Conservation (phyloP, 139 green algal genomes). For the Chlamydomonas sp. region DNA sequence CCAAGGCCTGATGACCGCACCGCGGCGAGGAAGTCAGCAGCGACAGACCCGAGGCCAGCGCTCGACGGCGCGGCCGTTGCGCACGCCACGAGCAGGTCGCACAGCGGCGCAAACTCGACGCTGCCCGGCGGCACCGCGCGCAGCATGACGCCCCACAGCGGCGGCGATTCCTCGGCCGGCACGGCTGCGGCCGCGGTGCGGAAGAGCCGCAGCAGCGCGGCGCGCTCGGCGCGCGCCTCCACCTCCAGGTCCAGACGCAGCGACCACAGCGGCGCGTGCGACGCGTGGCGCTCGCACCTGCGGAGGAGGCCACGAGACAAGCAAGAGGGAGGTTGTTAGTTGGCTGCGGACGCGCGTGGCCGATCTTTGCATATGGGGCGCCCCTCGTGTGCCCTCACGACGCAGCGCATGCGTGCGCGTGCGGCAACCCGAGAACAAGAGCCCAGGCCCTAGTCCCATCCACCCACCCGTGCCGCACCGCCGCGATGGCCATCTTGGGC, state of each 20-base stretch:
- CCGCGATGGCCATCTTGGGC: constrained; percentile 12
- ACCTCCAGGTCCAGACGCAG: constrained; percentile 33
- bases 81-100: constrained; percentile 10
- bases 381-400: no score
- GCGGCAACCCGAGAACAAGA: constrained; percentile 15
- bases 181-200: no score
- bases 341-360: no score
- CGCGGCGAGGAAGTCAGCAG: constrained; percentile 11
- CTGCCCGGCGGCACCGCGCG: neutral
- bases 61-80: neutral
- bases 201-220: neutral
- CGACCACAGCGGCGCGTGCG: constrained; percentile 29
- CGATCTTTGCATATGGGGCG: no score
- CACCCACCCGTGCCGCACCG: neutral
- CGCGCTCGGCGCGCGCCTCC: neutral
- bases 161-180: neutral
- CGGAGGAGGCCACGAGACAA: no score
- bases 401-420: constrained; percentile 28
- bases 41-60: constrained; percentile 3
- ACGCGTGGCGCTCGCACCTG: constrained; percentile 20
- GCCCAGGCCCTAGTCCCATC: neutral
- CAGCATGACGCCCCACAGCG: neutral
- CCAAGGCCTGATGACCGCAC: no score
- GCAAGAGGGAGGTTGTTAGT: no score
- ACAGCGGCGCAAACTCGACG: neutral